phyloP scores from a whole-genome alignment of 2,329 filamentous ascomycete species.

The Fusarium paranaense region DNA sequence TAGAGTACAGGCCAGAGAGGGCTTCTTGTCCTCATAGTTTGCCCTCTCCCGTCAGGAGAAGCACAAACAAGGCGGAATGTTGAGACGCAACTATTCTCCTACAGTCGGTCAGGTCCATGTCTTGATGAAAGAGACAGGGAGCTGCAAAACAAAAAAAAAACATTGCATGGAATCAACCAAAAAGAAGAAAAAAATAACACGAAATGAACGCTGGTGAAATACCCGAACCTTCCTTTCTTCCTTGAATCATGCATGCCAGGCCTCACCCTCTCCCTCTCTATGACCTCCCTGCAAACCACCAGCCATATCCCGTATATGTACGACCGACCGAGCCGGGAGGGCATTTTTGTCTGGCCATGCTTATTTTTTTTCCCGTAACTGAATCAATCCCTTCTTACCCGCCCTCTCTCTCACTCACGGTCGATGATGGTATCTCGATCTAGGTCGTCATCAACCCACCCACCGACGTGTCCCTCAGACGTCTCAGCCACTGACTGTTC shows the following conservation, averaged over 20 bases:
- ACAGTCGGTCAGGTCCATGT: slow-evolving; percentile 12
- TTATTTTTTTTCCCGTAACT: slow-evolving; percentile 10
- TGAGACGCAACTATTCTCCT: slow-evolving; percentile 16
- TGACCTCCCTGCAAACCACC: neutral
- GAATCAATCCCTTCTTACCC: neutral
- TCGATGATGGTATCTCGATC: neutral
- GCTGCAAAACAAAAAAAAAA: neutral
- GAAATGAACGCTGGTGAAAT: slow-evolving; percentile 38
- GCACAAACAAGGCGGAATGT: slow-evolving; percentile 6
- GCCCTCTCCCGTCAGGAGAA: slow-evolving; percentile 12
- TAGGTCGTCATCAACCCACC: neutral
- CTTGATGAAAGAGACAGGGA: slow-evolving; percentile 3
- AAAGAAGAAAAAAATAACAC: slow-evolving; percentile 18
- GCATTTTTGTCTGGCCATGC: slow-evolving; percentile 11
- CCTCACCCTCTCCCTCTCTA: neutral
- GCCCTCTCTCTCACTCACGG: neutral
- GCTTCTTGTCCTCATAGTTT: slow-evolving; percentile 18
- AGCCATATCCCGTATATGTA: slow-evolving; percentile 2
- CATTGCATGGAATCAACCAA: neutral
- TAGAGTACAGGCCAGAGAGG: slow-evolving; percentile 40
- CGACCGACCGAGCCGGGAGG: slow-evolving; percentile 5
- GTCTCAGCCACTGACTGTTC: neutral
- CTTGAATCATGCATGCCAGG: slow-evolving; percentile 2
- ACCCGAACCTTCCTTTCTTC: slow-evolving; percentile 17
- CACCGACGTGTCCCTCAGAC: slow-evolving; percentile 14